Conservation (phyloP, 192 early-diverging fungal species). For the Linnemannia zychae region DNA sequence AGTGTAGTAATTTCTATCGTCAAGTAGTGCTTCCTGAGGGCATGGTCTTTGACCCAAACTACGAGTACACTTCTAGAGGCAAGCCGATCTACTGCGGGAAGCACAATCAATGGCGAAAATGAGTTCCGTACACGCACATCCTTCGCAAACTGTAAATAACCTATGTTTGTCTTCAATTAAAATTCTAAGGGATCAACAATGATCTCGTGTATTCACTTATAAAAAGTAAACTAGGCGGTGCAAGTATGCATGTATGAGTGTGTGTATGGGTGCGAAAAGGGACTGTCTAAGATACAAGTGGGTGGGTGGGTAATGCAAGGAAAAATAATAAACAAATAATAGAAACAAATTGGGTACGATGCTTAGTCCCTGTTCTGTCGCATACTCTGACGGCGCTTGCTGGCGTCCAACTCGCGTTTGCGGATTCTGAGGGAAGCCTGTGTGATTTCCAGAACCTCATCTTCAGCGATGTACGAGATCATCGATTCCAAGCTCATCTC, state of each 20-base stretch:
- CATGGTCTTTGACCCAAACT: slow-evolving; percentile 67
- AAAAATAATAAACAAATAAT: slow-evolving; percentile 11
- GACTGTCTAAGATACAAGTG: background rate
- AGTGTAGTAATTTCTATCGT: slow-evolving; percentile 71
- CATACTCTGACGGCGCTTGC: slow-evolving; percentile 63
- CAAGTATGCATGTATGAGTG: background rate
- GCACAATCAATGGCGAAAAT: slow-evolving; percentile 41
- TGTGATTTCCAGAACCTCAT: slow-evolving; percentile 90
- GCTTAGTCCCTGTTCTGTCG: slow-evolving; percentile 32
- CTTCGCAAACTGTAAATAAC: background rate
- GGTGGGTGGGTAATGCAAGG: slow-evolving; percentile 1
- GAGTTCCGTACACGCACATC: background rate
- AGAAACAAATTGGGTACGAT: background rate
- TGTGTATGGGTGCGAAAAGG: background rate
- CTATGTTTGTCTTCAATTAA: too few species aligned
- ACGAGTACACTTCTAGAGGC: slow-evolving; percentile 54
- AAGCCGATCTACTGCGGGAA: slow-evolving; percentile 50
- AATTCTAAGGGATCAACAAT: background rate
- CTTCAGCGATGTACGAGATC: slow-evolving; percentile 83
- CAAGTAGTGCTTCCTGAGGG: slow-evolving; percentile 63
- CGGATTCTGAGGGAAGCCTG: slow-evolving; percentile 80
- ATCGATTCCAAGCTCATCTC: slow-evolving; percentile 78
- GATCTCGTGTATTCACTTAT: slow-evolving; percentile 4
- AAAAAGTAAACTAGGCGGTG: background rate
- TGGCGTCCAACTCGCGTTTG: slow-evolving; percentile 80